Base-by-base conservation (phyloP, 2,329 filamentous ascomycete species). In the Fusarium sororula region DNA sequence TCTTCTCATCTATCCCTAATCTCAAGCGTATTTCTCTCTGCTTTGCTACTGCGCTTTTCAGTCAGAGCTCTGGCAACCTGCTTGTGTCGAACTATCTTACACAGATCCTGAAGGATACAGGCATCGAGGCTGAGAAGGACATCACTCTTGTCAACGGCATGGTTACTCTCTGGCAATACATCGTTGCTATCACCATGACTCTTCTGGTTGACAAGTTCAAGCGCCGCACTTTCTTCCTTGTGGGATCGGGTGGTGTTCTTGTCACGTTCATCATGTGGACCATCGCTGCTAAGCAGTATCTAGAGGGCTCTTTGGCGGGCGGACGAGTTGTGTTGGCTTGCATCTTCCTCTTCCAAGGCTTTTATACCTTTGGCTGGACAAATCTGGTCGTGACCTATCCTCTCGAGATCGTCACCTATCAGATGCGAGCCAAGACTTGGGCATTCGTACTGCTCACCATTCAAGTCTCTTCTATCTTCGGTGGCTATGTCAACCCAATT, bases 351-450 rank as follows among this genome's bases (percentile, higher is more conserved):
- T 85, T 84, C 72, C 81, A 84, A 32, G 80, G 77, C 0, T 84
- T 84, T 41, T 85, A 85, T 59, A 84, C 81, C 1, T 79, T 84
- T 39, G 84, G 82, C 3, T 86, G 84, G 84, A 85, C 83, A 0
- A 83, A 83, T 13, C 48, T 86, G 48, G 80, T 85, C 6, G 83
- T 85, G 2, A 83, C 83, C 0, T 86, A 86, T 54, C 83, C 84
- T 3, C 78, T 84, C 1, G 84, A 85, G 68, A 77, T 85, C 12
- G 81, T 84, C 10, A 81, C 83, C 0, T 83, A 83, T 42, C 80
- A 82, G 55, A 84, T 85, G 80, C 81, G 84, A 12, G 83, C 84
- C 58, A 85, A 84, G 76, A 79, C 82, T 0, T 84, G 82, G 81
- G 80, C 80, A 0, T 83, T 85, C 53, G 81, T 84, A 1, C 78